Evolutionary conservation across 2,329 filamentous ascomycete species (phyloP).

Genomic region (Orbilia quercus): DNA sequence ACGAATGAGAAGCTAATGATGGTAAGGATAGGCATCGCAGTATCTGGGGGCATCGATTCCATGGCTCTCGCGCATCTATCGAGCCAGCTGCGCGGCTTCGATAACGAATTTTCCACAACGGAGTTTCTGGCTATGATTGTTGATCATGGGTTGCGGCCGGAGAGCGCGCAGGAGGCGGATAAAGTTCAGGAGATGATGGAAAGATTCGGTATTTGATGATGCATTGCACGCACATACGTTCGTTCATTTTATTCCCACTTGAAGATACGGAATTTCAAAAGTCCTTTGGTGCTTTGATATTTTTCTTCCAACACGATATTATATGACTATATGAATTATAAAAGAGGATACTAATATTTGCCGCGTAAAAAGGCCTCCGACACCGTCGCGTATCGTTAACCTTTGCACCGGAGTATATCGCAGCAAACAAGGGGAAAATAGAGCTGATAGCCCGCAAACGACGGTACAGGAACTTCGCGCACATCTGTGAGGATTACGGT

Average conservation of each 20-base stretch:
- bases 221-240: not conserved
- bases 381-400: not conserved
- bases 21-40: conserved; percentile 80
- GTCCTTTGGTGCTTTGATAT: too few species aligned
- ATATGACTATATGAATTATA: too few species aligned
- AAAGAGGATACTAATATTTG: too few species aligned
- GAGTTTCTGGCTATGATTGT: conserved; percentile 63
- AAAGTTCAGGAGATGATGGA: conserved; percentile 64
- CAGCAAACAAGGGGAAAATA: not conserved
- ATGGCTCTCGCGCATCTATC: conserved; percentile 90
- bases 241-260: too few species aligned
- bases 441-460: conserved; percentile 15
- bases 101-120: conserved; percentile 25
- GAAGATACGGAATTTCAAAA: too few species aligned
- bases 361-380: not conserved
- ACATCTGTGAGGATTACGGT: conserved; percentile 10
- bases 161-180: conserved; percentile 68
- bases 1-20: not conserved
- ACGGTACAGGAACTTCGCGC: conserved; percentile 29
- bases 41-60: conserved; percentile 96
- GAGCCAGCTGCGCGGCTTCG: conserved; percentile 63
- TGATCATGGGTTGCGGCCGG: conserved; percentile 68
- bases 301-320: too few species aligned
- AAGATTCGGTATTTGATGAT: conserved; percentile 14
- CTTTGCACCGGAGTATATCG: not conserved